Evolutionary conservation across 192 early-diverging fungal genomes (phyloP), one percentile per base, ranked within the genome.

Genomic region (Rhizophagus prolifer): DNA sequence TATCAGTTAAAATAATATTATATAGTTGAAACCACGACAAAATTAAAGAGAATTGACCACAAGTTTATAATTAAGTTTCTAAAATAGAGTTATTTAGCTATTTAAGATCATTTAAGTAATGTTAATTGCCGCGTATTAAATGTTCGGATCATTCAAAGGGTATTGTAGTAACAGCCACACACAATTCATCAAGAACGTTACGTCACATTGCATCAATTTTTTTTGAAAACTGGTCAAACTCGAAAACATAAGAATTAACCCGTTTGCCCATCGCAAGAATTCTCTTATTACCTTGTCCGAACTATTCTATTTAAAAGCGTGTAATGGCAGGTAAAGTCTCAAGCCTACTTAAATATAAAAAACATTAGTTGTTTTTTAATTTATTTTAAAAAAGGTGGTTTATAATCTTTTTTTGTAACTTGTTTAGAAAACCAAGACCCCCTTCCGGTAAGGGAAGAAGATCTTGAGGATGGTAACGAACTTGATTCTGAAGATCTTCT

Each of bases 391-490:
- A 21, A 54, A 54, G 10, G 9, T 44, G 41, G 10, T 9, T 44
- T 44, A 44, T 10, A 2, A 16, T 19, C 30, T 67, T 19, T 10
- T 9, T 36, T 67, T 38, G 44, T 38, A 70, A 9, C 23, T 70
- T 25, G 41, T 14, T 47, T 50, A 70, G 68, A 70, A 70, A 70
- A 50, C 41, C 60, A 38, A 74, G 72, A 63, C 16, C 72, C 58
- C 36, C 72, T 60, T 74, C 72, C 23, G 60, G 72, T 26, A 74
- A 74, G 71, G 58, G 74, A 66, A 58, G 75, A 68, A 16, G 64
- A 66, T 64, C 75, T 68, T 63, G 62, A 76, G 26, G 75, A 76
- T 58, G 34, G 23, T 13, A 67, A 25, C 50, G 75, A 76, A 21
- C 21, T 58, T 12, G 64, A 66, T 47, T 26, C 59, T 23, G 75